A percentile compares a stretch with the other conserved stretches of the same genome.
Conservation (phyloP, 495 filamentous ascomycete species). For the Rhypophila decipiens region DNA sequence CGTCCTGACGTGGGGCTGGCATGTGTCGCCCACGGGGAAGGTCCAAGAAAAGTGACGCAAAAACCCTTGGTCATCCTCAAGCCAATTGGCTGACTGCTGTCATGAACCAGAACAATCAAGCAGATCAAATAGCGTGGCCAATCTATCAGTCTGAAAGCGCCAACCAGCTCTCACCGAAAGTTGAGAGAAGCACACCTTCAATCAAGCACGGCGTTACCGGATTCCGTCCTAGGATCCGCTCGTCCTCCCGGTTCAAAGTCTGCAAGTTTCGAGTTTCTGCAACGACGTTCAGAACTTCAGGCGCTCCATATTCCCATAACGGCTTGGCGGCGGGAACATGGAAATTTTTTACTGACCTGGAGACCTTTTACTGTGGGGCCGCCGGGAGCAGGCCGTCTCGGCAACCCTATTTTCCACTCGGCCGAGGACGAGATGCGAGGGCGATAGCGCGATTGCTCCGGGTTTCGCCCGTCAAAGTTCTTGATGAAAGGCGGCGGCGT, state of each 20-base stretch:
- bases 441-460: constrained; percentile 28
- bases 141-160: not conserved
- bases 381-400: constrained; percentile 14
- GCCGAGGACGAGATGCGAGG: constrained; percentile 29
- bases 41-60: constrained; percentile 11
- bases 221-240: not conserved
- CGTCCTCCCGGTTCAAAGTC: not conserved
- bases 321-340: constrained; percentile 16
- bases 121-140: not conserved
- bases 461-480: too few species aligned
- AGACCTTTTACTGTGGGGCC: constrained; percentile 25
- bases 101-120: not conserved
- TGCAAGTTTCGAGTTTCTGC: not conserved
- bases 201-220: too few species aligned
- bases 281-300: too few species aligned
- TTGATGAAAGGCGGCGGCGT: constrained; percentile 9
- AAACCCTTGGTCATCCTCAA: constrained; percentile 1
- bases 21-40: too few species aligned
- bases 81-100: not conserved
- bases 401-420: constrained; percentile 12
- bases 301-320: not conserved
- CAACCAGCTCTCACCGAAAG: too few species aligned
- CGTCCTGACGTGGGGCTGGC: constrained; percentile 1
- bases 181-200: too few species aligned
- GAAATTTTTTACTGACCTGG: constrained; percentile 29